Evolutionary conservation across 2,329 filamentous ascomycete genomes (phyloP).

Genomic region (Metarhizium sp.): DNA sequence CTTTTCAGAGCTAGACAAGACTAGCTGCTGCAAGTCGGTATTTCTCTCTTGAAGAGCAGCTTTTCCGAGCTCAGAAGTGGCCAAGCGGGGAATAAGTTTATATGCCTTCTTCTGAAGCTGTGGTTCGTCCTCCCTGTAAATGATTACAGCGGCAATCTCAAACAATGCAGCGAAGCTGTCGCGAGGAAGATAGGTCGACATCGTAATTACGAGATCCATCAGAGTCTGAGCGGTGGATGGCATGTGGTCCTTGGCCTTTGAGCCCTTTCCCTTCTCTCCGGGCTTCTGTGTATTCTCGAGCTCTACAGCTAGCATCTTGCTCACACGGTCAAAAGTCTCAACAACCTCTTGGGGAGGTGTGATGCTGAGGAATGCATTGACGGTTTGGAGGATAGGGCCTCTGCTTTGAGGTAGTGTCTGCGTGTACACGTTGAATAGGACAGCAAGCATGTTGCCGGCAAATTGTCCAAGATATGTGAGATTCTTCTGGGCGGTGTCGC

Average conservation of each 20-base stretch:
- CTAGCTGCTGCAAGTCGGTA: slow-evolving; percentile 68
- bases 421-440: slow-evolving; percentile 98
- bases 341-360: slow-evolving; percentile 69
- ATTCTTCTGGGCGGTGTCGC: slow-evolving; percentile 67
- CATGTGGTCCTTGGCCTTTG: slow-evolving; percentile 59
- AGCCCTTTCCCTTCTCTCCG: slow-evolving; percentile 52
- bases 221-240: slow-evolving; percentile 89
- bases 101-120: slow-evolving; percentile 99
- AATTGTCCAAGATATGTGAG: slow-evolving; percentile 71
- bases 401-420: slow-evolving; percentile 89
- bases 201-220: slow-evolving; percentile 94
- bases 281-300: slow-evolving; percentile 45
- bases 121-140: slow-evolving; percentile 73
- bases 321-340: slow-evolving; percentile 82
- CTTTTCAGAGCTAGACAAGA: slow-evolving; percentile 72
- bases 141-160: slow-evolving; percentile 73
- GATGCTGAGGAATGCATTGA: slow-evolving; percentile 90
- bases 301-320: slow-evolving; percentile 68
- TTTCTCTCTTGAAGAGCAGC: slow-evolving; percentile 69
- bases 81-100: slow-evolving; percentile 88
- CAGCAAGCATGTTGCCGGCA: slow-evolving; percentile 81
- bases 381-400: slow-evolving; percentile 83
- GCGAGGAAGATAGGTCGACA: slow-evolving; percentile 84
- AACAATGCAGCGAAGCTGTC: slow-evolving; percentile 81
- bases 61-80: slow-evolving; percentile 68